Base-by-base conservation (phyloP, 129 eudicot species). In the Rutidosis leptorrhynchoides region DNA sequence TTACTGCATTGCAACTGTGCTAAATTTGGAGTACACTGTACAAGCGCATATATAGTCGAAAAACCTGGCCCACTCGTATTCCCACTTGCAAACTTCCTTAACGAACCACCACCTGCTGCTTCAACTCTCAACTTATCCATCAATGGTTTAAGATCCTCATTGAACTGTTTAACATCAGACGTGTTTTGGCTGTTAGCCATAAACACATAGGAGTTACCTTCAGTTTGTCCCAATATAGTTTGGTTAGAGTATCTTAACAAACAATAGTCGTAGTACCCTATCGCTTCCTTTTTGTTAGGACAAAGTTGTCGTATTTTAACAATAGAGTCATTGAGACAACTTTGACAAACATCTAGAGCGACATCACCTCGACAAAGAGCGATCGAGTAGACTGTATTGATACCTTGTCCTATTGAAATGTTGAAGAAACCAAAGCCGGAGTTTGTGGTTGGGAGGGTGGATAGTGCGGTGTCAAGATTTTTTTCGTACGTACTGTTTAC, bases 121-220 rank as follows among this genome's bases (percentile, higher is more conserved):
- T 27, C 42, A 12, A 3, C 2, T 29, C 40, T 58, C 21, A 58
- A 6, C 42, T n/a, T 35, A 29, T 0, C 28, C 15, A 54, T 3
- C 15, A 54, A 8, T 22, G 59, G 59, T 23, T n/a, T 54, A 49
- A 49, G 55, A 25, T 1, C 62, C 0, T 1, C 1, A 12, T 58
- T 15, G 64, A 58, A 58, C 43, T n/a, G 20, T 27, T n/a, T 23
- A 27, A 7, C 7, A 17, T 27, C 26, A 21, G 15, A 7, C 22
- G 16, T 1, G 1, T 54, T 21, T 54, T 10, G n/a, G 11, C n/a
- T 0, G n/a, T 54, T 54, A 0, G 5, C 0, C 59, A 54, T 1
- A 22, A 23, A 0, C 3, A 0, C 0, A 22, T 2, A 21, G 0
- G 3, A 2, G 0, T 8, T 54, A 7, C 0, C 0, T 21, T 0